Base-by-base conservation (phyloP, 2,329 filamentous ascomycete species). In the Talaromyces sp. region DNA sequence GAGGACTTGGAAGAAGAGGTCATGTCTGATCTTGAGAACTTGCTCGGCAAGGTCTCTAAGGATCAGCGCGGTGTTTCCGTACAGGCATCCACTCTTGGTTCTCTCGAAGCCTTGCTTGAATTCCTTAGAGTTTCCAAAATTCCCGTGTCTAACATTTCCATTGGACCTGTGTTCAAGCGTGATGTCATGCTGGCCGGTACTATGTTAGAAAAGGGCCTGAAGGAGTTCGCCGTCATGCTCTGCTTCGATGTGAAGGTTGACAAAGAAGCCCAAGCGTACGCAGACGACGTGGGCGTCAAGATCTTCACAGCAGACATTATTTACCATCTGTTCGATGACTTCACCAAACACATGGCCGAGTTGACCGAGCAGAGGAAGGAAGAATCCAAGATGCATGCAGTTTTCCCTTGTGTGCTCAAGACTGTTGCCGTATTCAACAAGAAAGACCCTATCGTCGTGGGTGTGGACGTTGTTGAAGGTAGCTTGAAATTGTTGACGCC, bases 241-340 rank as follows among this genome's bases (percentile, higher is more conserved):
- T 98, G 95, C 77, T 99, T 99, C 84, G 96, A 99, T 76, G 95
- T 99, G 79, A 98, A 97, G 82, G 91, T 99, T 16, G 95, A 99
- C 80, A 98, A 96, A 78, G 95, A 99, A 74, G 95, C 95, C 0
- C 87, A 89, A 68, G 84, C 86, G 9, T 96, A 98, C 71, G 95
- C 95, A 11, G 92, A 97, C 18, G 92, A 98, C 63, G 88, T 96
- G 66, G 92, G 92, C 58, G 91, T 99, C 80, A 98, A 96, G 83
- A 91, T 99, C 71, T 99, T 99, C 82, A 96, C 92, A 2, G 95
- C 96, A 2, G 93, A 99, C 77, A 99, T 99, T 71, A 99, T 99
- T 73, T 99, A 99, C 79, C 95, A 99, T 77, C 82, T 99, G 63
- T 99, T 99, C 76, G 96, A 99, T 77, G 84, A 90, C 67, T 99